phyloP scores from a whole-genome alignment of 192 early-diverging fungal species.

The Martensiomyces pterosporus region DNA sequence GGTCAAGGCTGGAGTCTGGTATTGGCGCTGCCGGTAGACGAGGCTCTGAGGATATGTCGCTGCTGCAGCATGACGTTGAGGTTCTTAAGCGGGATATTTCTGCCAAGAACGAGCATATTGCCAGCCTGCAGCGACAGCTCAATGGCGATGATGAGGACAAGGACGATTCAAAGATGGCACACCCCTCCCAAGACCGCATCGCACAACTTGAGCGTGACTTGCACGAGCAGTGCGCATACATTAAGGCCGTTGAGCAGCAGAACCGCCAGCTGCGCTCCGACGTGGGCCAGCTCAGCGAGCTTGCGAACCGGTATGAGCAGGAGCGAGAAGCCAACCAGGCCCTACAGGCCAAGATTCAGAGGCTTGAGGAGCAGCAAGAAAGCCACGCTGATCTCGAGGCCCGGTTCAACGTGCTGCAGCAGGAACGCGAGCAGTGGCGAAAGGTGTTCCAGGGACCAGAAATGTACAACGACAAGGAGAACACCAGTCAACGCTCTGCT shows the following conservation, averaged over 20 bases:
- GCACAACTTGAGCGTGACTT: conserved; percentile 48
- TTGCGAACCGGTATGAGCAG: conserved; percentile 49
- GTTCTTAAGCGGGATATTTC: conserved; percentile 3
- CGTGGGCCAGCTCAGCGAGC: conserved; percentile 38
- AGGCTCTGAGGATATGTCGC: background rate
- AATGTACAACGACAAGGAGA: background rate
- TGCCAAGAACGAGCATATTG: conserved; percentile 12
- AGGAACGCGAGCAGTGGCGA: conserved; percentile 46
- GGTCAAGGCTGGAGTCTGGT: conserved; percentile 4
- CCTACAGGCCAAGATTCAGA: conserved; percentile 55
- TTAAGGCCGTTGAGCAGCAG: conserved; percentile 49
- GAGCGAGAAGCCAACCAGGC: conserved; percentile 25
- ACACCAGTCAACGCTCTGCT: too few species aligned
- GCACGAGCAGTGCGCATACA: conserved; percentile 54
- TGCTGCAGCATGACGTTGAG: conserved; percentile 18
- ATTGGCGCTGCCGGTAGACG: background rate
- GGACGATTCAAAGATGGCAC: conserved; percentile 1
- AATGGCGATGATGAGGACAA: background rate
- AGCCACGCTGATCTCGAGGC: conserved; percentile 31
- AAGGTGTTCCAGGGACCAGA: conserved; percentile 23
- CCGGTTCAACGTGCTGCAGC: conserved; percentile 38
- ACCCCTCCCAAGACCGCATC: conserved; percentile 16
- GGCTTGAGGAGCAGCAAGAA: conserved; percentile 49
- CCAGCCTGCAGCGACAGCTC: conserved; percentile 5
- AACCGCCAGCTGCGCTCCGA: conserved; percentile 55